Evolutionary conservation across 352 stramenopile species (phyloP), one percentile per base, ranked within the genome.

Genomic region (Phytophthora sansomeana): DNA sequence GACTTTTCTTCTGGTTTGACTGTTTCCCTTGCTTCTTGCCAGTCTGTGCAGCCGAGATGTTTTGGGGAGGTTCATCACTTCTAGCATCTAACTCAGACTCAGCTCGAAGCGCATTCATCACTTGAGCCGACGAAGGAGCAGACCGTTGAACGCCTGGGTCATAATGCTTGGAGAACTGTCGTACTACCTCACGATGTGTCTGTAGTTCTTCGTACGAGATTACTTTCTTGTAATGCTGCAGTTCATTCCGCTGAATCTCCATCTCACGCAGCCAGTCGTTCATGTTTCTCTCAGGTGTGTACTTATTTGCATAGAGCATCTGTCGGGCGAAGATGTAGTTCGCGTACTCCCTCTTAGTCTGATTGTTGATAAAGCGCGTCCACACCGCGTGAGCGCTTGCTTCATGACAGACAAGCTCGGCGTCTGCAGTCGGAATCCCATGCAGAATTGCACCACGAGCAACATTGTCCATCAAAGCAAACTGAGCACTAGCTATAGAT

Each of bases 91-190:
- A 33, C 6, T 67, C 49, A 0, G 39, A 60, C 21, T 59, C 48
- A 6, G 48, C 58, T 0, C 58, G 38, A 35, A 60, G 33, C 10
- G 58, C 49, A 33, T 61, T 67, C 58, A 61, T 67, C 41, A 60
- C 58, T 56, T 59, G 48, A 42, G 30, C 49, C 0, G 42, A 60
- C 6, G 58, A 56, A 24, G 38, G 46, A 5, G 57, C 17, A 3
- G 26, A 59, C 0, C 10, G 32, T 39, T 62, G 19, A 47, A n/a
- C 17, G 1, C 10, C 30, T 28, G 21, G 13, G 24, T 21, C 17
- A 13, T 44, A 46, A 28, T 46, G 48, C 19, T 43, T 30, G 10
- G 32, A 56, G 19, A 58, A 46, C 28, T 56, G 43, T 4, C 56
- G 24, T 16, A 51, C 43, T n/a, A 63, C 44, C 13, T 43, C 46